phyloP scores from a whole-genome alignment of 2,329 filamentous ascomycete species.

The Golovinomyces cichoracearum region DNA sequence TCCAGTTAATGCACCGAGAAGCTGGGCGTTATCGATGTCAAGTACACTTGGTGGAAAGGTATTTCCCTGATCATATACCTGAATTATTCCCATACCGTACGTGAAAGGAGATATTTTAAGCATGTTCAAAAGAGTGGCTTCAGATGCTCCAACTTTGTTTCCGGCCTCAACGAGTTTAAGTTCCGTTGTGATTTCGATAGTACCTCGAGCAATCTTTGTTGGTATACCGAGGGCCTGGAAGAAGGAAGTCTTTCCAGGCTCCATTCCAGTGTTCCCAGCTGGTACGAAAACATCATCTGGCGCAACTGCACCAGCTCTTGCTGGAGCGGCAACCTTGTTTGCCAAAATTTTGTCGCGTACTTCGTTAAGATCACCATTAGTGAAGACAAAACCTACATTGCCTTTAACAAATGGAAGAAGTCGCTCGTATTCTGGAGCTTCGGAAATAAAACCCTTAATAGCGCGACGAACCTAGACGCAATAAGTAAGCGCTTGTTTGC shows the following conservation, averaged over 20 bases:
- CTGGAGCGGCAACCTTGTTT: slow-evolving; percentile 94
- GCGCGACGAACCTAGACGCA: slow-evolving; percentile 59
- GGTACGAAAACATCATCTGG: slow-evolving; percentile 83
- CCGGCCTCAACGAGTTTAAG: slow-evolving; percentile 91
- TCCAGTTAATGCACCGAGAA: slow-evolving; percentile 55
- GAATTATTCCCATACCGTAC: slow-evolving; percentile 86
- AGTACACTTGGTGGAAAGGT: slow-evolving; percentile 64
- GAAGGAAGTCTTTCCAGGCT: slow-evolving; percentile 99
- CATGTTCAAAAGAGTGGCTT: slow-evolving; percentile 98
- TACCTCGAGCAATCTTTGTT: slow-evolving; percentile 99
- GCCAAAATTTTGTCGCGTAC: slow-evolving; percentile 79
- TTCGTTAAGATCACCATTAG: slow-evolving; percentile 80
- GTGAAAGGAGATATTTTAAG: slow-evolving; percentile 99
- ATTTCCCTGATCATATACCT: slow-evolving; percentile 97
- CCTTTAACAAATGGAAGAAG: slow-evolving; percentile 88
- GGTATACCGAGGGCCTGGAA: slow-evolving; percentile 99
- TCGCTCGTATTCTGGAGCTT: slow-evolving; percentile 93
- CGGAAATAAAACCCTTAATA: slow-evolving; percentile 73
- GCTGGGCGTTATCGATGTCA: slow-evolving; percentile 85
- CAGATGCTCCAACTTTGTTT: slow-evolving; percentile 89
- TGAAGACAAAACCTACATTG: slow-evolving; percentile 99
- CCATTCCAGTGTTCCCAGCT: slow-evolving; percentile 99
- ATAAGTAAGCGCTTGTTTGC: slow-evolving; percentile 4
- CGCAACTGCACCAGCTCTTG: slow-evolving; percentile 90
- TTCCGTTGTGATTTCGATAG: slow-evolving; percentile 97